phyloP scores from a whole-genome alignment of 768 basidiomycete species.

The Mrakia gelida region DNA sequence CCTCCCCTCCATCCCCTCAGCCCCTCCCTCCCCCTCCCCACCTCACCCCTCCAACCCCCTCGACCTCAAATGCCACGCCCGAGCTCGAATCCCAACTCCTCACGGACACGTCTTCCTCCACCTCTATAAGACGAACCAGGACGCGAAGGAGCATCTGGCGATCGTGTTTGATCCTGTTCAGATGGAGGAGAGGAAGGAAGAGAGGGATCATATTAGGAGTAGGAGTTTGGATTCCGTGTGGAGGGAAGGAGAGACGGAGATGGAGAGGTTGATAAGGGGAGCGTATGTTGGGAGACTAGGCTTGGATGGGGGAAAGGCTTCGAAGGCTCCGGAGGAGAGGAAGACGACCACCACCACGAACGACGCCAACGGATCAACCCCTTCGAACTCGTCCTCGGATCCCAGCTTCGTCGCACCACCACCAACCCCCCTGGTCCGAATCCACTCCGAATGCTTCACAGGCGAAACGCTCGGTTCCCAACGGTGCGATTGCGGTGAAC shows the following conservation, averaged over 20 bases:
- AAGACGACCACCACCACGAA: too few species aligned
- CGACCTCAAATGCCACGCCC: conserved; percentile 81
- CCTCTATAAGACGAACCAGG: conserved; percentile 87
- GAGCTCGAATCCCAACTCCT: conserved; percentile 93
- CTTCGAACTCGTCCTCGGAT: neutral
- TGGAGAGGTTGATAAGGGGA: conserved; percentile 87
- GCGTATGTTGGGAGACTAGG: conserved; percentile 80
- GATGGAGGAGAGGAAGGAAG: conserved; percentile 44
- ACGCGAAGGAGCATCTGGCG: conserved; percentile 84
- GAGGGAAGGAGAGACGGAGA: conserved; percentile 79
- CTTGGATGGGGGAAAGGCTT: conserved; percentile 17
- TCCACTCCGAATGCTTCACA: conserved; percentile 98
- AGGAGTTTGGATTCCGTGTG: conserved; percentile 75
- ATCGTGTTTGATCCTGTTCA: conserved; percentile 91
- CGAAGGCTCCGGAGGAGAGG: neutral
- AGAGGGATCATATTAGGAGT: conserved; percentile 68
- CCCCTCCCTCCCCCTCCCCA: conserved; percentile 3
- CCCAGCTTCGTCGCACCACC: neutral
- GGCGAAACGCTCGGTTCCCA: conserved; percentile 97
- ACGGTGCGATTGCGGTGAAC: conserved; percentile 98
- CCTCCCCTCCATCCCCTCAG: neutral
- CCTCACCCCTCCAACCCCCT: neutral
- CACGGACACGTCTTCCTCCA: conserved; percentile 91
- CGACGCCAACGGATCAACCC: neutral
- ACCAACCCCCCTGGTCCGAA: conserved; percentile 71